phyloP scores from a whole-genome alignment of 108 stramenopile species.

The Hondaea fermentalgiana region DNA sequence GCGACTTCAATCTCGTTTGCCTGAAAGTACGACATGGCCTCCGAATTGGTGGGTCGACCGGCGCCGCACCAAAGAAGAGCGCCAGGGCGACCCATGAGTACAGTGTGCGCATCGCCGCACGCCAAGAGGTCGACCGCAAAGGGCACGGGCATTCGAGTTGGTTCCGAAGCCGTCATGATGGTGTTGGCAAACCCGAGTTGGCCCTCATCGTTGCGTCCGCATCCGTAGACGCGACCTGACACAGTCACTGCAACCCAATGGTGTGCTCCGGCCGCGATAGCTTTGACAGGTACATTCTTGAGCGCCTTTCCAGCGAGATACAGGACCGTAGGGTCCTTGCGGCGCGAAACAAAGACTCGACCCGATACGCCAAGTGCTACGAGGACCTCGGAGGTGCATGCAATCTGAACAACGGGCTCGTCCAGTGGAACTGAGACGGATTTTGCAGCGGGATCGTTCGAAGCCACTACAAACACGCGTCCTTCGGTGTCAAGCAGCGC shows the following conservation, averaged over 20 bases:
- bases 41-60: not conserved
- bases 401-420: not conserved
- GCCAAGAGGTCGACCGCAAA: not conserved
- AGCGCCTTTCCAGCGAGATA: not conserved
- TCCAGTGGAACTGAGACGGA: not conserved
- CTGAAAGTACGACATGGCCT: not conserved
- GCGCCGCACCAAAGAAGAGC: not conserved
- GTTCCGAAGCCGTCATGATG: not conserved
- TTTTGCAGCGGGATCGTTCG: not conserved
- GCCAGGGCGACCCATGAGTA: not conserved
- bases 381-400: not conserved
- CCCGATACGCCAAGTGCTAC: not conserved
- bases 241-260: not conserved
- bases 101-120: not conserved
- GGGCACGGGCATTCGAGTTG: not conserved
- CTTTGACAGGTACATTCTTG: not conserved
- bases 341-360: not conserved
- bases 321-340: not conserved
- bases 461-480: slow-evolving; percentile 10
- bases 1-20: not conserved
- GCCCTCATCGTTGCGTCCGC: not conserved
- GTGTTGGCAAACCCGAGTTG: not conserved
- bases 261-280: not conserved
- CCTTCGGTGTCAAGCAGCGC: slow-evolving; percentile 33
- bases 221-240: not conserved